phyloP scores from a whole-genome alignment of 1,284 basidiomycete species.

The Porogramme epimiltina region DNA sequence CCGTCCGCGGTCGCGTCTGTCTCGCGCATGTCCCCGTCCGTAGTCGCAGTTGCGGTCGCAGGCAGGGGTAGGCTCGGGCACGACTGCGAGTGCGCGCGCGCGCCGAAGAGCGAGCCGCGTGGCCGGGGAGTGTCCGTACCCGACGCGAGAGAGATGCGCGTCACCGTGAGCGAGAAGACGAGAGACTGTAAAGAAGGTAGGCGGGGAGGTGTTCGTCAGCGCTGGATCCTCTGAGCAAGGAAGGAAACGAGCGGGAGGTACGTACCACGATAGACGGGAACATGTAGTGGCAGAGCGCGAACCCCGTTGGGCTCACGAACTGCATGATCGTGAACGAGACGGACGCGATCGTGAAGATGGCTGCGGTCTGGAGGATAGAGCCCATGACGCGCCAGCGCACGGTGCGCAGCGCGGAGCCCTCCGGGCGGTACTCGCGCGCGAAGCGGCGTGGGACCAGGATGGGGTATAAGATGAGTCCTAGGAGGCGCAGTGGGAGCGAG shows the following conservation, averaged over 20 bases:
- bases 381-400: slow-evolving; percentile 15
- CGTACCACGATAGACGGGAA: slow-evolving; percentile 1
- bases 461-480: slow-evolving; percentile 12
- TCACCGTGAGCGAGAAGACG: slow-evolving; percentile 2
- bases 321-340: slow-evolving; percentile 10
- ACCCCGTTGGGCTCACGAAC: slow-evolving; percentile 8
- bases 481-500: background rate
- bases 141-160: slow-evolving; percentile 2
- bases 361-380: slow-evolving; percentile 19
- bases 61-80: slow-evolving; percentile 1
- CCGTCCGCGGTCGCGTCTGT: too few species aligned
- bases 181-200: background rate
- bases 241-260: background rate
- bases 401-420: slow-evolving; percentile 7
- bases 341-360: slow-evolving; percentile 13
- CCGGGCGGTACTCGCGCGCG: slow-evolving; percentile 2
- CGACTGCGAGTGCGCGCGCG: background rate
- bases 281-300: slow-evolving; percentile 1
- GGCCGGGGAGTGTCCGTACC: background rate
- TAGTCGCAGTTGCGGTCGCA: background rate
- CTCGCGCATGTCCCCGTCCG: background rate
- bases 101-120: background rate
- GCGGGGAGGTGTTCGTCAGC: too few species aligned
- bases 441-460: slow-evolving; percentile 2
- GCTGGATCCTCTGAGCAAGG: too few species aligned